These are phyloP conservation scores for Triangularia setosa DNA, from an alignment of 2,329 filamentous ascomycete genomes.

Conservation along the genomic window DNA sequence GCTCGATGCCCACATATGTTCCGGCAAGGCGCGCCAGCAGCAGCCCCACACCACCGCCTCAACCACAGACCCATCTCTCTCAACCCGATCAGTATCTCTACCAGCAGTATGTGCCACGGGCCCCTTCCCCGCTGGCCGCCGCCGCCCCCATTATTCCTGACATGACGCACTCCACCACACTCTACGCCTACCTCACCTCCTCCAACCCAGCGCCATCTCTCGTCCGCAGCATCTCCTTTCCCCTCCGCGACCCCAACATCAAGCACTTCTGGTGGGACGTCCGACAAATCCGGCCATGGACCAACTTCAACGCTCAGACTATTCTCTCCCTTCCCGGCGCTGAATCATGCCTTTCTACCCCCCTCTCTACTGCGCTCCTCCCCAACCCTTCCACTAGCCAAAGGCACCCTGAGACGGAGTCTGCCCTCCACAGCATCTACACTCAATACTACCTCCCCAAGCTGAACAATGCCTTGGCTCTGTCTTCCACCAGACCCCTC, in stretches of 20 bases:
- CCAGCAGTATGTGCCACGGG: slow-evolving; percentile 44
- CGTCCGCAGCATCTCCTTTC: slow-evolving; percentile 73
- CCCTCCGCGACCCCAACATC: slow-evolving; percentile 59
- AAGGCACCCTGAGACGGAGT: slow-evolving; percentile 73
- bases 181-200: slow-evolving; percentile 73
- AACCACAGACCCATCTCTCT: slow-evolving; percentile 27
- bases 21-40: slow-evolving; percentile 31
- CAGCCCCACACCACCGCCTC: slow-evolving; percentile 24
- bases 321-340: slow-evolving; percentile 72
- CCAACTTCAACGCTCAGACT: slow-evolving; percentile 67
- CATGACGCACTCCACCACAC: slow-evolving; percentile 56
- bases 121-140: slow-evolving; percentile 42
- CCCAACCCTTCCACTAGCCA: slow-evolving; percentile 54
- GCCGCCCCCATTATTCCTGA: slow-evolving; percentile 34
- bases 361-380: slow-evolving; percentile 59
- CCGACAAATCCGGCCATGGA: slow-evolving; percentile 81
- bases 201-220: slow-evolving; percentile 79
- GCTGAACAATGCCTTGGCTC: slow-evolving; percentile 76
- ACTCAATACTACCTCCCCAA: slow-evolving; percentile 77
- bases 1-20: slow-evolving; percentile 61
- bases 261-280: slow-evolving; percentile 97
- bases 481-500: slow-evolving; percentile 66
- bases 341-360: slow-evolving; percentile 66
- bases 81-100: slow-evolving; percentile 46
- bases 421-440: slow-evolving; percentile 70